phyloP scores from a whole-genome alignment of 2,329 filamentous ascomycete genomes.

The Colletotrichum costaricense region DNA sequence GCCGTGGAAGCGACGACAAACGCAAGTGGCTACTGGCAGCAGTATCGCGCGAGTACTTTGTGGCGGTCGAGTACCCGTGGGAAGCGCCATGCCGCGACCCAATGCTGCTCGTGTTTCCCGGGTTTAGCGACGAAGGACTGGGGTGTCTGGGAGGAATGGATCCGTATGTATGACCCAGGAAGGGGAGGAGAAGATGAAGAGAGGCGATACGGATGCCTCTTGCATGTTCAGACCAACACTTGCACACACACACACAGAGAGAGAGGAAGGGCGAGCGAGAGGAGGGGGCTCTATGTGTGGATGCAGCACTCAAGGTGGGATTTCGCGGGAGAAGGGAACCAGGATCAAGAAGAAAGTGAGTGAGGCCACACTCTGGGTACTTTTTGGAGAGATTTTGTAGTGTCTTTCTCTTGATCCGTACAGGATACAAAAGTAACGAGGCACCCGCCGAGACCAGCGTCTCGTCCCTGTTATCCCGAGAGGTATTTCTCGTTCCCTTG shows the following conservation, averaged over 20 bases:
- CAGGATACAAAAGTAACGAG: constrained; percentile 34
- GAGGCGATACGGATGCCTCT: neutral
- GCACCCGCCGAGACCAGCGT: constrained; percentile 33
- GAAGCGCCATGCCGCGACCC: constrained; percentile 44
- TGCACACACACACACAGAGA: neutral
- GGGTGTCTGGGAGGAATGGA: neutral
- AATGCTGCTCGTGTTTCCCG: constrained; percentile 39
- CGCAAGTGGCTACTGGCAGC: constrained; percentile 27
- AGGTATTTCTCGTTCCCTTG: constrained; percentile 23
- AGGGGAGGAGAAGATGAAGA: neutral
- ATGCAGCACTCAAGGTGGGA: neutral
- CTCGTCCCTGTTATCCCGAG: constrained; percentile 18
- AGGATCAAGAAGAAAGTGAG: neutral
- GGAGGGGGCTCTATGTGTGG: neutral
- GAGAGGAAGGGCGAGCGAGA: no score
- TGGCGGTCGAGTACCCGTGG: constrained; percentile 28
- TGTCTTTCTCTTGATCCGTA: neutral
- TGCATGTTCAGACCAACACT: neutral
- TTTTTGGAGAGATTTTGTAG: neutral
- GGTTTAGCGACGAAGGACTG: constrained; percentile 40
- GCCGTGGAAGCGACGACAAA: constrained; percentile 23
- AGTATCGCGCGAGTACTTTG: constrained; percentile 32
- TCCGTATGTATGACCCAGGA: neutral
- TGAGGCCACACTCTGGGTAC: neutral
- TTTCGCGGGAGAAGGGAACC: neutral